A percentile compares a stretch with the other conserved stretches of the same genome.
phyloP scores from a whole-genome alignment of 2,329 filamentous ascomycete species.

The Colletotrichum agaves region DNA sequence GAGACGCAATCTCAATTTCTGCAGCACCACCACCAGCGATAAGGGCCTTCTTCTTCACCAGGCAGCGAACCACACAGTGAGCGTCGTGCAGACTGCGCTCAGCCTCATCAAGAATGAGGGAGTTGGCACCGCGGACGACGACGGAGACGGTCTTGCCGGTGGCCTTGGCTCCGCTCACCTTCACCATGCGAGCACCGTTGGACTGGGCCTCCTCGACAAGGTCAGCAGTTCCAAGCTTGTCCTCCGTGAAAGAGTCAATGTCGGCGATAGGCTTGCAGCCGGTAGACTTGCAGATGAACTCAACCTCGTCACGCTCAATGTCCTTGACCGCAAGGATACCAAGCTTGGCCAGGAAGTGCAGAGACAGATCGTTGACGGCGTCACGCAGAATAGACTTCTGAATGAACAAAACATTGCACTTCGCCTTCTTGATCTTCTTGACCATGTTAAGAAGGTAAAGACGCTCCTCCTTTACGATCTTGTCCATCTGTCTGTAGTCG shows the following conservation, averaged over 20 bases:
- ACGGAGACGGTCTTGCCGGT: conserved; percentile 92
- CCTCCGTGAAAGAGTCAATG: conserved; percentile 97
- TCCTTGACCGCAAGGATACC: conserved; percentile 97
- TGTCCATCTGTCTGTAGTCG: conserved; percentile 99
- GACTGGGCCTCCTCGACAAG: conserved; percentile 92
- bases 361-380: conserved; percentile 95
- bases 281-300: conserved; percentile 99
- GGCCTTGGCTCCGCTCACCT: conserved; percentile 90
- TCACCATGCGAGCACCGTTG: conserved; percentile 90
- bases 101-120: conserved; percentile 93
- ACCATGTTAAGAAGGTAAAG: conserved; percentile 98
- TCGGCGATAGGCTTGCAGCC: conserved; percentile 99
- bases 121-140: conserved; percentile 93
- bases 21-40: conserved; percentile 96
- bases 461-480: conserved; percentile 99
- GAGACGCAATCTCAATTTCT: conserved; percentile 94
- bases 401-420: conserved; percentile 98
- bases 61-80: conserved; percentile 94
- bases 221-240: conserved; percentile 95
- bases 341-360: conserved; percentile 97
- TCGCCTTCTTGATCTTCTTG: conserved; percentile 99
- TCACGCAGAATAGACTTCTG: conserved; percentile 99
- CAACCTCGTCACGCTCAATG: conserved; percentile 97
- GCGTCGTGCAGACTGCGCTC: conserved; percentile 97
- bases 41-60: conserved; percentile 99